Evolutionary conservation across 2,329 filamentous ascomycete genomes (phyloP), one percentile per base, ranked within the genome.

Genomic region (Plectosphaerella sp.): DNA sequence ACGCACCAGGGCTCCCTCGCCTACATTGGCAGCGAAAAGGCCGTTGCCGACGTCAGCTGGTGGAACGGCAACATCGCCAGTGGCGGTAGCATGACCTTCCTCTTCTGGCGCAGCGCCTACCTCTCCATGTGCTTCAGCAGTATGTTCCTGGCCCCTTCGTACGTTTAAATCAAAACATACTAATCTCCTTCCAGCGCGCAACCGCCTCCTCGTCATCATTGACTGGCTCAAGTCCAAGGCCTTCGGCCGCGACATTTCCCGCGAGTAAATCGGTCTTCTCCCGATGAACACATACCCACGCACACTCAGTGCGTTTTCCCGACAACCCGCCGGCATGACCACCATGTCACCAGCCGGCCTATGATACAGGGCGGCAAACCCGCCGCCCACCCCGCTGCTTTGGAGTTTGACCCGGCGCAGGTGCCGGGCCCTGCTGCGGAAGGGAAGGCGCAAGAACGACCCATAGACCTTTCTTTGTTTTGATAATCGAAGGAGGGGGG

Each of bases 101-200:
- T 97, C 61, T 99, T 99, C 84, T 99, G 94, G 94, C 84, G 92
- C 70, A 95, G 89, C 67, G 94, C 93, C 51, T 99, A 99, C 73
- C 78, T 99, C 71, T 97, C 91, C 80, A 99, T 99, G 94, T 97
- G 93, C 84, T 99, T 99, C 73, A 97, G 92, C 85, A 92, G 91
- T 94, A 82, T 86, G 90, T 88, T 61, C 3, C 24, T 42, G 22
- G 3, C 25, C 18, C 28, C 7, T 24, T 18, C n/a, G n/a, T n/a
- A n/a, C n/a, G n/a, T n/a, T n/a, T n/a, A n/a, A n/a, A n/a, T 33
- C 36, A n/a, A 48, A 54, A n/a, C 5, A 37, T 16, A 28, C 63
- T 61, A 22, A 50, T n/a, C 39, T 28, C 50, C 43, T 37, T 49
- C 46, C 58, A 95, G 90, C 90, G 57, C 91, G 94, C 63, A 99